A percentile compares a stretch with the other conserved stretches of the same genome.
Evolutionary conservation across 495 filamentous ascomycete species (phyloP).

Genomic region (Patellaria atrata): DNA sequence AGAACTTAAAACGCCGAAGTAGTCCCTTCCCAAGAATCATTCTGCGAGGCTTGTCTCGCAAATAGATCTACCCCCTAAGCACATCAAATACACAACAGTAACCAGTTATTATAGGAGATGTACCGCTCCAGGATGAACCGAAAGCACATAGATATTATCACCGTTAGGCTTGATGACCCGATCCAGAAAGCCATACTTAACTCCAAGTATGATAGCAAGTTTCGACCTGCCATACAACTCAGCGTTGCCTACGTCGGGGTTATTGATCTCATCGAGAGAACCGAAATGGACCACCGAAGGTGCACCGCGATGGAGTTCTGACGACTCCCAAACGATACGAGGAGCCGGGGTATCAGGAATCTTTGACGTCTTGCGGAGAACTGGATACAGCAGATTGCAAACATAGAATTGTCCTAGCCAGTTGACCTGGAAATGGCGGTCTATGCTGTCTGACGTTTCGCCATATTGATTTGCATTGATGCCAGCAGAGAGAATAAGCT

Average conservation of each 20-base stretch:
- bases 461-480: slow-evolving; percentile 34
- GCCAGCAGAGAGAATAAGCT: slow-evolving; percentile 36
- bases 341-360: slow-evolving; percentile 21
- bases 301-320: slow-evolving; percentile 7
- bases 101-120: slow-evolving; percentile 9
- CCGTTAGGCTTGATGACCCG: slow-evolving; percentile 30
- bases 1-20: too few relatives aligned
- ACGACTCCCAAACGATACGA: slow-evolving; percentile 14
- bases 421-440: slow-evolving; percentile 40
- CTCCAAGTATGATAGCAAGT: slow-evolving; percentile 12
- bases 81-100: slow-evolving; percentile 1
- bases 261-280: slow-evolving; percentile 10
- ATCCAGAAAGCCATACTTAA: slow-evolving; percentile 30
- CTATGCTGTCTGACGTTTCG: slow-evolving; percentile 30
- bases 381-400: slow-evolving; percentile 30
- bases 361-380: slow-evolving; percentile 29
- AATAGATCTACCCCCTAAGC: too few relatives aligned
- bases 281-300: slow-evolving; percentile 10
- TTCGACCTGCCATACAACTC: slow-evolving; percentile 9
- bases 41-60: too few relatives aligned
- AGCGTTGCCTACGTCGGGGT: slow-evolving; percentile 7
- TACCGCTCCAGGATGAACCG: slow-evolving; percentile 33
- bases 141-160: slow-evolving; percentile 29
- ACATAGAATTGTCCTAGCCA: slow-evolving; percentile 35
- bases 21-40: too few relatives aligned